phyloP scores from a whole-genome alignment of 2,329 filamentous ascomycete species.

The Mollisia scopiformis region DNA sequence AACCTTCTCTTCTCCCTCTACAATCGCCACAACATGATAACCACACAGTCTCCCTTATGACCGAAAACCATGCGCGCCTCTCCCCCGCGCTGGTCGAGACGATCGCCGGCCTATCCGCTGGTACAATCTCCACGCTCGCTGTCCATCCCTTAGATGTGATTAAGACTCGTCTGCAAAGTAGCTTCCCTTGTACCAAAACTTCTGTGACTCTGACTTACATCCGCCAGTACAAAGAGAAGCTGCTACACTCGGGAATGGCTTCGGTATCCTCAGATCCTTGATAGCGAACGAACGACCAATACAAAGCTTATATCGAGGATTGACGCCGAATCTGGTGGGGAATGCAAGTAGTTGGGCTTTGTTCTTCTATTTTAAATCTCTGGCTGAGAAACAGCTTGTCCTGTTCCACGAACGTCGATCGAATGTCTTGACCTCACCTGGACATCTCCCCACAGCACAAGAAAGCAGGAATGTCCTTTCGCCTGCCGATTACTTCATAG shows the following conservation, averaged over 20 bases:
- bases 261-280: slow-evolving; percentile 52
- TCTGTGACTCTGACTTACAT: slow-evolving; percentile 36
- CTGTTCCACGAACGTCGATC: slow-evolving; percentile 24
- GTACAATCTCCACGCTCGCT: slow-evolving; percentile 80
- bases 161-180: slow-evolving; percentile 94
- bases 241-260: slow-evolving; percentile 48
- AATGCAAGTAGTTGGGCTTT: slow-evolving; percentile 90
- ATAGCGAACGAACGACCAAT: slow-evolving; percentile 55
- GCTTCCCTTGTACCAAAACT: slow-evolving; percentile 32
- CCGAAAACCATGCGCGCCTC: slow-evolving; percentile 54
- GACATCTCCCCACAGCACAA: not conserved
- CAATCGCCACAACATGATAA: slow-evolving; percentile 25
- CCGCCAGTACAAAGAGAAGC: slow-evolving; percentile 51
- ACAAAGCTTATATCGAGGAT: slow-evolving; percentile 81
- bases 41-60: slow-evolving; percentile 32
- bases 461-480: slow-evolving; percentile 17
- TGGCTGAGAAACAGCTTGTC: slow-evolving; percentile 48
- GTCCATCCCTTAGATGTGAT: slow-evolving; percentile 94
- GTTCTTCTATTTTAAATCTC: slow-evolving; percentile 81
- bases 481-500: slow-evolving; percentile 73
- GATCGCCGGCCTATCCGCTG: slow-evolving; percentile 87
- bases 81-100: slow-evolving; percentile 84
- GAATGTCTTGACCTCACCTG: not conserved
- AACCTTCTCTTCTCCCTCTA: slow-evolving; percentile 13
- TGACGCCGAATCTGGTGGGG: slow-evolving; percentile 87